Evolutionary conservation across 2,329 filamentous ascomycete species (phyloP).

Genomic region (Aspergillus sp.): DNA sequence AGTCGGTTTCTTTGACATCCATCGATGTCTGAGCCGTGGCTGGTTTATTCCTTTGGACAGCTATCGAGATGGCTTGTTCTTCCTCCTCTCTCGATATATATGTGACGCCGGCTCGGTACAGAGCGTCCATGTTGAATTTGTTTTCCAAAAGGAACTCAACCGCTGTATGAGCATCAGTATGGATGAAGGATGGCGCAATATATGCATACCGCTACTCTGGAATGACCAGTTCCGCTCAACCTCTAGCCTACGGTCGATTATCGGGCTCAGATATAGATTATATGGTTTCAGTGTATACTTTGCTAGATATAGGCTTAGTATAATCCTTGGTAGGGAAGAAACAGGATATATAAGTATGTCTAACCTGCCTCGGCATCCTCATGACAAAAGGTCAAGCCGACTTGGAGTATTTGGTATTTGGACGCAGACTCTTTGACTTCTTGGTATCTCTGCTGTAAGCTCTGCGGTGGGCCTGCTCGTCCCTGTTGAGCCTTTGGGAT

Average conservation of each 20-base stretch:
- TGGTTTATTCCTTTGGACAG: slow-evolving; percentile 42
- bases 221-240: slow-evolving; percentile 61
- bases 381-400: slow-evolving; percentile 65
- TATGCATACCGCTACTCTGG: slow-evolving; percentile 51
- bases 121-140: slow-evolving; percentile 58
- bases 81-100: slow-evolving; percentile 65
- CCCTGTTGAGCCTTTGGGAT: slow-evolving; percentile 49
- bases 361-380: slow-evolving; percentile 55
- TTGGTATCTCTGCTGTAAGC: slow-evolving; percentile 59
- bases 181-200: neutral
- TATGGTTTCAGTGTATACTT: slow-evolving; percentile 62
- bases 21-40: slow-evolving; percentile 40
- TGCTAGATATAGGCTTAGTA: slow-evolving; percentile 30
- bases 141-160: slow-evolving; percentile 61
- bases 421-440: slow-evolving; percentile 62
- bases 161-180: slow-evolving; percentile 36
- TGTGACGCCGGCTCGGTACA: slow-evolving; percentile 58
- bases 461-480: slow-evolving; percentile 45
- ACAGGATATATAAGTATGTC: neutral
- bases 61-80: slow-evolving; percentile 45
- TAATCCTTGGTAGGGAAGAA: neutral
- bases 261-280: slow-evolving; percentile 63
- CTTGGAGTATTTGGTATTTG: slow-evolving; percentile 63
- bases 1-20: slow-evolving; percentile 52
- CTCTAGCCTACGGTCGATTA: slow-evolving; percentile 53